Conservation (phyloP, 257 asterid species). For the Solanum corneliomulleri region DNA sequence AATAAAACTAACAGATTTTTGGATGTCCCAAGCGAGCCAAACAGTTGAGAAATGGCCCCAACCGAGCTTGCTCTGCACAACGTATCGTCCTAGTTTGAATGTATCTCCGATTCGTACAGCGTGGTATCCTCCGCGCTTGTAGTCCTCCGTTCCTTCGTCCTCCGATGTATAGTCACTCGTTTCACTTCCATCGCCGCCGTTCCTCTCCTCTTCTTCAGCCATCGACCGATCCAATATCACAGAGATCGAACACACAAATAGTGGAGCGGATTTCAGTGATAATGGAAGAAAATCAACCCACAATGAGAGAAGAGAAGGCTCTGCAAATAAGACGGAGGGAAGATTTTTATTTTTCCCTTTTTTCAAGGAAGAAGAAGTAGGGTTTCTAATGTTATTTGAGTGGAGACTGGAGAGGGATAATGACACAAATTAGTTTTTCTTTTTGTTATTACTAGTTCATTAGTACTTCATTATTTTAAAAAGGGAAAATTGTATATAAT, state of each 20-base stretch:
- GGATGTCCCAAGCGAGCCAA: slow-evolving; percentile 95
- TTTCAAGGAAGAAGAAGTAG: background rate
- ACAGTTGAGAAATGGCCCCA: slow-evolving; percentile 99
- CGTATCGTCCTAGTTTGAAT: slow-evolving; percentile 77
- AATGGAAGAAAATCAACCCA: background rate
- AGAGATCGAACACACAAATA: background rate
- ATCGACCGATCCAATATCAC: background rate
- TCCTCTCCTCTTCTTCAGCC: slow-evolving; percentile 29
- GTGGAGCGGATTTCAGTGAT: background rate
- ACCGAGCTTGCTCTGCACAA: slow-evolving; percentile 89
- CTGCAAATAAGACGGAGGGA: background rate
- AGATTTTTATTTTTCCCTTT: background rate
- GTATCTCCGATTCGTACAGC: slow-evolving; percentile 80
- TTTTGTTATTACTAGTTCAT: background rate
- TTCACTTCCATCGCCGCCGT: slow-evolving; percentile 52
- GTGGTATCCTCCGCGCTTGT: slow-evolving; percentile 90
- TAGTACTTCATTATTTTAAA: background rate
- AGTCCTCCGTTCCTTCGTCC: slow-evolving; percentile 95
- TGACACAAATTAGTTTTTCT: background rate
- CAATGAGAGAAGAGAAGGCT: background rate
- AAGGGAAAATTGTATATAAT: no score
- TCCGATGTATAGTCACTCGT: slow-evolving; percentile 79
- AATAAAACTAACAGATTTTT: slow-evolving; percentile 23
- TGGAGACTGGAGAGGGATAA: background rate
- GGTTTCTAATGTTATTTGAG: background rate